Percentiles rank a stretch among this genome's conserved stretches.
These are phyloP conservation scores for Colletotrichum cereale DNA, from an alignment of 2,329 filamentous ascomycete species.

Conservation along the genomic window DNA sequence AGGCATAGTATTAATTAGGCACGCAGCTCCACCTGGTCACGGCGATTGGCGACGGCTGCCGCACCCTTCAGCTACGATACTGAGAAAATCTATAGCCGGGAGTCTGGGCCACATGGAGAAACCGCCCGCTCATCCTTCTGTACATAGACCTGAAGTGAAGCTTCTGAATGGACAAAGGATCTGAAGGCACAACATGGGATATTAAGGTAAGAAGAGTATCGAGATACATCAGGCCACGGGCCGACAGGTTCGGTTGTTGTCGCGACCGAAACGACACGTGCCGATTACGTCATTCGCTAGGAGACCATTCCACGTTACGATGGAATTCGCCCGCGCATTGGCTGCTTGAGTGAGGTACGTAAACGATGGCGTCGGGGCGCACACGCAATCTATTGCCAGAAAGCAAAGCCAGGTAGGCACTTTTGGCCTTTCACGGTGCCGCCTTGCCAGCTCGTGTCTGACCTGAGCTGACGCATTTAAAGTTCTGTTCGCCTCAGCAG, in stretches of 20 bases:
- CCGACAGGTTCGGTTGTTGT: constrained; percentile 14
- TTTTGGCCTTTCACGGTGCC: constrained; percentile 23
- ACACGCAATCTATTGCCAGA: constrained; percentile 27
- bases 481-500: constrained; percentile 30
- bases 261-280: constrained; percentile 33
- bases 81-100: not conserved
- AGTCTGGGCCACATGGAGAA: not conserved
- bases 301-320: constrained; percentile 16
- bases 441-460: constrained; percentile 8
- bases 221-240: constrained; percentile 11
- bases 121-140: not conserved
- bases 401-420: constrained; percentile 8
- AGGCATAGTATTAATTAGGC: not conserved
- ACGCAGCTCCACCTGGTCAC: not conserved
- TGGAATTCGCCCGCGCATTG: constrained; percentile 22
- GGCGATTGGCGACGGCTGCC: not conserved
- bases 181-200: not conserved
- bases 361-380: constrained; percentile 26
- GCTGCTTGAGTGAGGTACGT: constrained; percentile 11
- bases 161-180: not conserved
- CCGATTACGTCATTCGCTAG: constrained; percentile 31
- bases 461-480: constrained; percentile 29
- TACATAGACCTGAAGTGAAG: no score
- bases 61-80: no score
- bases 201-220: not conserved